Base-by-base conservation (phyloP, 192 early-diverging fungal species). In the Phycomyces nitens region DNA sequence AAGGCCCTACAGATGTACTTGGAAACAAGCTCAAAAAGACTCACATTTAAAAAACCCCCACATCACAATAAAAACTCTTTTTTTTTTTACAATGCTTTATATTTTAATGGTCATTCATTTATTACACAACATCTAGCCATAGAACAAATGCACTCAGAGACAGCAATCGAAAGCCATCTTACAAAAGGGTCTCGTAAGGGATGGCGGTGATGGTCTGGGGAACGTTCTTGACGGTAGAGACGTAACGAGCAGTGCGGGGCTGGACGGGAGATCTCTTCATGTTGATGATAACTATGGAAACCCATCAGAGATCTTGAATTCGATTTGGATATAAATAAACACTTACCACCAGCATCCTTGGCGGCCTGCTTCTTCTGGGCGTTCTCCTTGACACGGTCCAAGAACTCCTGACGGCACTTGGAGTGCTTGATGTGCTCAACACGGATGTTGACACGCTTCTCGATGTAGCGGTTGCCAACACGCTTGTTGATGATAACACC, bases 381-480 rank as follows among this genome's bases (percentile, higher is more conserved):
- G 85, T 97, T 99, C 73, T 90, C 86, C 89, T 95, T 96, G 76
- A 98, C 95, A 77, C 97, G 92, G 47, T 88, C 84, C 82, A 98
- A 84, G 87, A 99, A 99, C 71, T 96, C 94, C 69, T 90, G 84
- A 78, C 97, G 92, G 87, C 95, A 97, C 86, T 96, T 95, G 82
- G 97, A 99, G 92, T 99, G 95, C 86, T 89, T 94, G 80, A 99
- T 84, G 86, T 99, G 97, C 85, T 99, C 97, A 77, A 99, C 79
- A 74, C 95, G 91, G 80, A 99, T 76, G 85, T 97, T 98, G 82
- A 99, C 86, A 60, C 94, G 86, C 93, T 99, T 99, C 85, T 96
- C 95, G 65, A 99, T 80, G 90, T 86, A 97, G 71, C 97, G 93
- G 90, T 92, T 94, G 70, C 97, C 94, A 58, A 97, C 97, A 66